phyloP scores from a whole-genome alignment of 257 asterid genomes.

The Paulownia fortunei region DNA sequence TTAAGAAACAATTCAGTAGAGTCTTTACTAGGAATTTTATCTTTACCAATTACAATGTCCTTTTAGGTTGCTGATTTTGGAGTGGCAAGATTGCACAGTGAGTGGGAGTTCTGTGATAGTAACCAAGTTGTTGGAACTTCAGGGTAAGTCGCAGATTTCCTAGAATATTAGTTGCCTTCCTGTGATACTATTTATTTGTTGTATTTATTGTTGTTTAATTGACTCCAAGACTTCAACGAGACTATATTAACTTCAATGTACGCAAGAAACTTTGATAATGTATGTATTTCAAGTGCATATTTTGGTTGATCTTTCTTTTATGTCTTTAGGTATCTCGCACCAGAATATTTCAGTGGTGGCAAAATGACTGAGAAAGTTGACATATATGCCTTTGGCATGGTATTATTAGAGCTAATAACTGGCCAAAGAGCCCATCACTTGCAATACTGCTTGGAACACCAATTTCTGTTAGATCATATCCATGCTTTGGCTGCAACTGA shows the following conservation, averaged over 20 bases:
- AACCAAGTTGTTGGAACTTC: conserved; percentile 63
- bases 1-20: neutral
- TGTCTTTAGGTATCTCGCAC: conserved; percentile 71
- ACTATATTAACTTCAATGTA: neutral
- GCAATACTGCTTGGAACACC: conserved; percentile 56
- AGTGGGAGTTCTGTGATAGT: conserved; percentile 58
- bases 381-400: conserved; percentile 76
- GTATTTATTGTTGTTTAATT: neutral
- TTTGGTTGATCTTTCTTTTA: conserved; percentile 7
- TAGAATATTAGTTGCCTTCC: neutral
- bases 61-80: conserved; percentile 90
- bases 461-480: conserved; percentile 49
- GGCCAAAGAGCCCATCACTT: conserved; percentile 58
- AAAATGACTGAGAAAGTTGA: conserved; percentile 81
- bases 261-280: neutral
- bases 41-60: conserved; percentile 15
- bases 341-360: conserved; percentile 65
- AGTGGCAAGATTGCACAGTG: conserved; percentile 74
- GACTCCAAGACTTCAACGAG: neutral
- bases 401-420: conserved; percentile 75
- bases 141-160: conserved; percentile 49
- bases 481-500: conserved; percentile 51
- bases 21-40: neutral
- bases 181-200: neutral
- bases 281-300: neutral